These are phyloP conservation scores for Grifola frondosa DNA, from an alignment of 1,284 basidiomycete genomes.

Conservation along the genomic window DNA sequence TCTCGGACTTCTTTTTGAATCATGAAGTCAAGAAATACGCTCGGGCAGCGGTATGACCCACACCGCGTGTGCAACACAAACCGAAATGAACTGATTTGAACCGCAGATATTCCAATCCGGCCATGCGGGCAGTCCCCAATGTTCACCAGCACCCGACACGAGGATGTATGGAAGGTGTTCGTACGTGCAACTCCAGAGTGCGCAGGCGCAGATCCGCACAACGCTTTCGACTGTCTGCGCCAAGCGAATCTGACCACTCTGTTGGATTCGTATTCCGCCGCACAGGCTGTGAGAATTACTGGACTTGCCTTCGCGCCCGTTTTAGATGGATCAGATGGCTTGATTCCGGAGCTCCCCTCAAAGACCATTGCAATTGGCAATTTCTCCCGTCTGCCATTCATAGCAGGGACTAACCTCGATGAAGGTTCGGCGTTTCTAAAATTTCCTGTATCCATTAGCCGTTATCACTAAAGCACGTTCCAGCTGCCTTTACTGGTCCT, in stretches of 20 bases:
- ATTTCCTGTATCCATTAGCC: no score
- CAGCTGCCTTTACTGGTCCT: no score
- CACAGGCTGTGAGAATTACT: no score
- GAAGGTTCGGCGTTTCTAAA: no score
- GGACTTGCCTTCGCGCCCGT: conserved; percentile 17
- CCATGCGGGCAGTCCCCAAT: conserved; percentile 9
- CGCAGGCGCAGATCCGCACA: neutral
- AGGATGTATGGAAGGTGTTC: conserved; percentile 12
- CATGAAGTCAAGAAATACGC: conserved; percentile 39
- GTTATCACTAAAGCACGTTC: no score
- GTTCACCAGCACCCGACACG: conserved; percentile 8
- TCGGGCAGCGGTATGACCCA: conserved; percentile 41
- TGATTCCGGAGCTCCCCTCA: conserved; percentile 19
- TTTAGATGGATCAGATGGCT: conserved; percentile 13
- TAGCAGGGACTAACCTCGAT: conserved; percentile 16
- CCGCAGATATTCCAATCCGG: conserved; percentile 16
- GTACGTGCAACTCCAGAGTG: conserved; percentile 12
- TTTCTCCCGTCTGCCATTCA: conserved; percentile 20
- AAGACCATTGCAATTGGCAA: conserved; percentile 11
- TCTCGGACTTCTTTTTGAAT: conserved; percentile 42
- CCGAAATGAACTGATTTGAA: neutral
- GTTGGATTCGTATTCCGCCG: conserved; percentile 24
- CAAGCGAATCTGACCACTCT: neutral
- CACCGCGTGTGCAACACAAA: no score
- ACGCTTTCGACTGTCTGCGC: neutral